Evolutionary conservation across 75 land plant genomes (phyloP), one percentile per base, ranked within the genome.

Genomic region (Gnetum montanum): DNA sequence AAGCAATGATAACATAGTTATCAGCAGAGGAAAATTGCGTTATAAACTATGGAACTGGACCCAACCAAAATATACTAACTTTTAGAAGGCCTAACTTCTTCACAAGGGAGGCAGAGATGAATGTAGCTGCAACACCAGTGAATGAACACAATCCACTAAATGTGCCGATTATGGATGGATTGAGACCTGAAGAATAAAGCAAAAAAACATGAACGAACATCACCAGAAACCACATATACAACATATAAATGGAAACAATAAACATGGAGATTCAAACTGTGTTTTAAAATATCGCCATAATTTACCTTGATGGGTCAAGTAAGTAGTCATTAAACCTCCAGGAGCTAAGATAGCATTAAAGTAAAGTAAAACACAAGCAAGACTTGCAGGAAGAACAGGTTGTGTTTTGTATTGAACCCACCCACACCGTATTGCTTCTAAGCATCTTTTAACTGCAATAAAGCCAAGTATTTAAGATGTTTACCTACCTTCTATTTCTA

Each of bases 271-370:
- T 36, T 34, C 57, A 19, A 12, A 15, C 64, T n/a, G 27, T 4
- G 4, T 33, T 11, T 34, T 48, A 31, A 10, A 50, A 11, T 24
- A 41, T 8, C 41, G n/a, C 1, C 12, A 51, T 19, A 54, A 43
- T 13, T 16, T 82, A 90, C 96, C 90, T 46, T 54, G 67, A 57
- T 90, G 91, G 22, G 80, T 79, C 43, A 95, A 67, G 55, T 79
- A 90, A 53, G 97, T 71, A 31, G 99, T 95, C 99, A 95, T 95
- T 30, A 95, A 75, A 31, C 97, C 78, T 45, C 99, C 96, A 43
- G 99, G 99, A 48, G 84, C 71, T 24, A 95, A 71, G 49, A 84
- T 88, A 48, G 79, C 77, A 69, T 95, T 95, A 65, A 95, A 95
- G 57, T 67, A 95, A 11, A 95, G 75, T 33, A 95, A 76, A 15